Conservation (phyloP, 805 yeast species). For the Huiozyma naganishii region DNA sequence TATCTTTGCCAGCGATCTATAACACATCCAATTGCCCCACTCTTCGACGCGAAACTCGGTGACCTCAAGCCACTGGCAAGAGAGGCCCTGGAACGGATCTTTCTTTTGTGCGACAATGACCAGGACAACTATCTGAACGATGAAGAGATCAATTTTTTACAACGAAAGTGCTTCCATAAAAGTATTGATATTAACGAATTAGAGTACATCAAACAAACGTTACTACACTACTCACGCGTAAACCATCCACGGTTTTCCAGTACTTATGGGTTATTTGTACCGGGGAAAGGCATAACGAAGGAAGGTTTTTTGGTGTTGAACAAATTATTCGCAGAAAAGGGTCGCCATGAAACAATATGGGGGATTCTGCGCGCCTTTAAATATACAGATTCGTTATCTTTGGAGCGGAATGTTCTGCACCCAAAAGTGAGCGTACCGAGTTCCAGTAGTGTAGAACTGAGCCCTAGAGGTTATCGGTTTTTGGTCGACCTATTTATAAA, state of each 20-base stretch:
- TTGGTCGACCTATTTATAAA: slow-evolving; percentile 79
- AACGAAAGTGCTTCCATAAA: slow-evolving; percentile 63
- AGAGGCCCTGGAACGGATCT: slow-evolving; percentile 68
- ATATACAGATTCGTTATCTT: slow-evolving; percentile 83
- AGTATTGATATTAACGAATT: slow-evolving; percentile 41
- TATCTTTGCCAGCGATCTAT: slow-evolving; percentile 90
- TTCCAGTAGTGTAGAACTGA: slow-evolving; percentile 74
- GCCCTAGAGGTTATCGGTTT: slow-evolving; percentile 87
- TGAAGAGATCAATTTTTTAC: slow-evolving; percentile 59
- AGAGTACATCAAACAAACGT: slow-evolving; percentile 30
- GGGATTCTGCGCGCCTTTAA: slow-evolving; percentile 80
- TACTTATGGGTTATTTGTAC: slow-evolving; percentile 21
- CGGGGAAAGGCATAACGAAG: slow-evolving; percentile 47
- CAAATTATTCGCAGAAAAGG: slow-evolving; percentile 76
- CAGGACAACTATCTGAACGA: slow-evolving; percentile 78
- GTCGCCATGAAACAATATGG: slow-evolving; percentile 96
- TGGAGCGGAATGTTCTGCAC: slow-evolving; percentile 66
- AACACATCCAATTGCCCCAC: slow-evolving; percentile 84
- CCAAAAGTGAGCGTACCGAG: slow-evolving; percentile 71
- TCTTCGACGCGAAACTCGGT: slow-evolving; percentile 87
- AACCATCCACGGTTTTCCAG: not conserved
- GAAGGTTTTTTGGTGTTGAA: slow-evolving; percentile 72
- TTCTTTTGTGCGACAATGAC: slow-evolving; percentile 77
- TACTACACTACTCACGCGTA: not conserved
- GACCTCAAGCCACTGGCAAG: slow-evolving; percentile 66